These are phyloP conservation scores for Cryoendolithus antarcticus DNA, from an alignment of 2,329 filamentous ascomycete genomes.

Conservation along the genomic window DNA sequence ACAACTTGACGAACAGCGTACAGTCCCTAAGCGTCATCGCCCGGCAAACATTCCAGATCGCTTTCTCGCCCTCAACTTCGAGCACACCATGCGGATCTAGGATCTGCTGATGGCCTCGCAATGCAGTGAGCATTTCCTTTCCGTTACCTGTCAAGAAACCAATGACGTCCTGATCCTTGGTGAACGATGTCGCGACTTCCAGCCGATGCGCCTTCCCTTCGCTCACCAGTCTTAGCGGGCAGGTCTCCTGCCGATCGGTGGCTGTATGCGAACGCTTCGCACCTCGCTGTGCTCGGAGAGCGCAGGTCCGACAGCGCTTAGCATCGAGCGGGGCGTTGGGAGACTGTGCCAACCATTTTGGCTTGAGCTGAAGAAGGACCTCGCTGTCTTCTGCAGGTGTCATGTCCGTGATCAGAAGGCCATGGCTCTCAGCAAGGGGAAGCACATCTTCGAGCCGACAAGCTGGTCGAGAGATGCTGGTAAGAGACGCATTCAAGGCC, in stretches of 20 bases:
- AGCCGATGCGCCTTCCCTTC: slow-evolving; percentile 13
- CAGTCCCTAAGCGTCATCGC: slow-evolving; percentile 39
- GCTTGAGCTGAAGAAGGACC: slow-evolving; percentile 31
- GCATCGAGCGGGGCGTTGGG: slow-evolving; percentile 30
- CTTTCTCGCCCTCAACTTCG: slow-evolving; percentile 3
- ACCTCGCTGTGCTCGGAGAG: slow-evolving; percentile 27
- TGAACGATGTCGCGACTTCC: slow-evolving; percentile 13
- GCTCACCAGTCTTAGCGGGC: slow-evolving; percentile 30
- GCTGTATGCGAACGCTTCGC: slow-evolving; percentile 14
- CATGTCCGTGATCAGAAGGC: slow-evolving; percentile 25
- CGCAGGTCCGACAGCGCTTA: slow-evolving; percentile 35
- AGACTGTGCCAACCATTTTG: slow-evolving; percentile 37
- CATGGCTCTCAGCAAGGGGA: slow-evolving; percentile 16
- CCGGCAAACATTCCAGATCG: slow-evolving; percentile 17
- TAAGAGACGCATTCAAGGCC: slow-evolving; percentile 15
- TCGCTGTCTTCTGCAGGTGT: slow-evolving; percentile 13
- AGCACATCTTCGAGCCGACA: slow-evolving; percentile 16
- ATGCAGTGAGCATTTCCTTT: slow-evolving; percentile 23
- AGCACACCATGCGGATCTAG: slow-evolving; percentile 28
- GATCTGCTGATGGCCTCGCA: slow-evolving; percentile 25
- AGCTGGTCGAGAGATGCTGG: slow-evolving; percentile 10
- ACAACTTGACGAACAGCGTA: slow-evolving; percentile 28
- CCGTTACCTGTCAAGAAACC: slow-evolving; percentile 21
- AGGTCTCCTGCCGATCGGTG: slow-evolving; percentile 22
- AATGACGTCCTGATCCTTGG: slow-evolving; percentile 12